These are phyloP conservation scores for Iris pallida DNA, from an alignment of 116 monocot species.

Conservation along the genomic window DNA sequence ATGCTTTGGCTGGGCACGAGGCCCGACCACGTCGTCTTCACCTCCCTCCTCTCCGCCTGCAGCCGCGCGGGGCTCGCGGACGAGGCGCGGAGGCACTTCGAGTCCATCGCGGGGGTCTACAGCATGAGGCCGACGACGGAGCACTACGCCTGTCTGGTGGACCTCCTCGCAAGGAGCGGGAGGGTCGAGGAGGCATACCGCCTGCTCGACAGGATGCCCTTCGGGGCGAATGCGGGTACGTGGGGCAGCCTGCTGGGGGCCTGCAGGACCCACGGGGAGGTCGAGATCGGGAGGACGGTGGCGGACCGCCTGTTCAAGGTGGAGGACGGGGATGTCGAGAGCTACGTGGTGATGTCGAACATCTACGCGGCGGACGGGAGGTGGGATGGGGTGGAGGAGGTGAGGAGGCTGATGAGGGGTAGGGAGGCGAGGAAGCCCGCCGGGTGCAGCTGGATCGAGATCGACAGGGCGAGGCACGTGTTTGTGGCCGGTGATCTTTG, in stretches of 20 bases:
- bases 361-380: constrained; percentile 60
- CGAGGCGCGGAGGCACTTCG: constrained; percentile 52
- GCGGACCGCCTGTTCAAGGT: constrained; percentile 44
- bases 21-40: too few species aligned
- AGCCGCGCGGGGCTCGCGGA: constrained; percentile 59
- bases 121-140: constrained; percentile 50
- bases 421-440: constrained; percentile 52
- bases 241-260: too few species aligned
- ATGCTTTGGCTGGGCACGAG: constrained; percentile 38
- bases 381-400: constrained; percentile 69
- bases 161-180: constrained; percentile 68
- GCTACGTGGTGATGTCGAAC: constrained; percentile 70
- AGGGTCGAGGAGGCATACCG: constrained; percentile 47
- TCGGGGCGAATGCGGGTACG: constrained; percentile 37
- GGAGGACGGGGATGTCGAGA: constrained; percentile 48
- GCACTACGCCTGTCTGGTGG: constrained; percentile 62
- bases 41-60: constrained; percentile 61
- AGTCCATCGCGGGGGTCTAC: constrained; percentile 28
- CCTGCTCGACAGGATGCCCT: constrained; percentile 48
- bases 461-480: too few species aligned
- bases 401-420: constrained; percentile 49
- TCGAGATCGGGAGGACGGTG: constrained; percentile 40
- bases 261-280: constrained; percentile 47
- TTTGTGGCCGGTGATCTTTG: too few species aligned
- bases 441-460: too few species aligned